Percentiles rank a stretch among this genome's conserved stretches.
These are phyloP conservation scores for Irpex sp. DNA, from an alignment of 1,284 basidiomycete genomes.

Conservation along the genomic window DNA sequence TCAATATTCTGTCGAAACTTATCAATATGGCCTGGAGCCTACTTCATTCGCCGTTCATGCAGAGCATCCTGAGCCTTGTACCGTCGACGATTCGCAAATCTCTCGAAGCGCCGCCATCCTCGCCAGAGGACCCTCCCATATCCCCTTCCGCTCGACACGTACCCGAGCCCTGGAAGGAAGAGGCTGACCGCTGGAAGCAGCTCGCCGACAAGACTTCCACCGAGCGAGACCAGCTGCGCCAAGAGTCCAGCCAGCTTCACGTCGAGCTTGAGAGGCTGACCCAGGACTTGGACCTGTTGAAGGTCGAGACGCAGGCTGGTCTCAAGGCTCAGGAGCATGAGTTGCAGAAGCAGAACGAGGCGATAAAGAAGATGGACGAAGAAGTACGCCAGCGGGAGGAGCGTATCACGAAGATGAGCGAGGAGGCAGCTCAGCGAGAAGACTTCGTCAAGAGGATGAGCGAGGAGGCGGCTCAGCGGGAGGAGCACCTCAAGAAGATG, in stretches of 20 bases:
- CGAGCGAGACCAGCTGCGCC: conserved; percentile 11
- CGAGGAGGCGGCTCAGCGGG: conserved; percentile 2
- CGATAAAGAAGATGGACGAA: conserved; percentile 2
- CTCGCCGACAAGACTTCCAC: conserved; percentile 13
- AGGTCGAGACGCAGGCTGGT: conserved; percentile 10
- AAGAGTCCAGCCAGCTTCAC: conserved; percentile 11
- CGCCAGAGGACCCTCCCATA: neutral
- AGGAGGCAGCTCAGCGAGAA: conserved; percentile 1
- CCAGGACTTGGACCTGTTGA: conserved; percentile 11
- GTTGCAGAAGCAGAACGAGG: conserved; percentile 5
- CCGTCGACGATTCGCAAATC: conserved; percentile 9
- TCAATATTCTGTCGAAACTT: conserved; percentile 1
- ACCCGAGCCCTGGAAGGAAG: conserved; percentile 13
- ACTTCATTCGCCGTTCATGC: conserved; percentile 12
- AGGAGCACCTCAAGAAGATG: neutral
- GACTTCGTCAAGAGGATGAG: neutral
- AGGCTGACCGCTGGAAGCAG: conserved; percentile 13
- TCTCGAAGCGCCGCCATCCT: conserved; percentile 5
- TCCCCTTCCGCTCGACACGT: conserved; percentile 1
- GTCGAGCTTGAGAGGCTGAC: conserved; percentile 12
- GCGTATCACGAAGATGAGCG: conserved; percentile 1
- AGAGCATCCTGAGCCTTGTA: conserved; percentile 12
- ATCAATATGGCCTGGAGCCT: conserved; percentile 11
- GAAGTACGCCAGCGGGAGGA: conserved; percentile 4
- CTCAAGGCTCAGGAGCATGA: conserved; percentile 8